Base-by-base conservation (phyloP, 495 filamentous ascomycete species). In the Oidiodendron maius region DNA sequence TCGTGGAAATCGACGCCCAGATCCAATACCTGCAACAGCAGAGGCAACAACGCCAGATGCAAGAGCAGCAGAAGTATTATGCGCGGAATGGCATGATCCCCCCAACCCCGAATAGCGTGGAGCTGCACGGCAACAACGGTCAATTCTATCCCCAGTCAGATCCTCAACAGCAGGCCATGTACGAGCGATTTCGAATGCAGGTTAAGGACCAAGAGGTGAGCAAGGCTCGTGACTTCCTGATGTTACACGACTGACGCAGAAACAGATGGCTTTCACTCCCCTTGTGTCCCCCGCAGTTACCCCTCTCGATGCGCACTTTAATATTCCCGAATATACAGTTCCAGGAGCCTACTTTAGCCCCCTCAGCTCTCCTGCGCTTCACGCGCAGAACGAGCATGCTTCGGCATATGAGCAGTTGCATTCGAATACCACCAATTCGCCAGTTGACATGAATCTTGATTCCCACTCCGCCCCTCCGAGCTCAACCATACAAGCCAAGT, bases 281-380 rank as follows among this genome's bases (percentile, higher is more conserved):
- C 79, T 98, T 23, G 87, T 95, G 6, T 96, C 93, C 26, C 93
- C 93, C 16, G 91, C 90, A 2, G 91, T 96, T 57, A 95, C 91
- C 9, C 91, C 93, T 22, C 75, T 93, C 39, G 91, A 96, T 53
- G 76, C 79, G 25, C 85, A 89, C 60, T 95, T 94, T 63, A 66
- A 80, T 20, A 79, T 90, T 36, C 79, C 82, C 10, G 87, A 90
- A 50, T 96, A 88, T 61, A 81, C 84, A 11, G 80, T 89, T 11
- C 85, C 86, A 9, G 82, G 85, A n/a, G 87, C 89, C 36, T 91
- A 93, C 63, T 95, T 97, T 60, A 96, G 89, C 55, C 93, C 93
- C 4, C 71, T 98, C 37, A 94, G 86, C 1, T 96, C 93, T 20
- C 93, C 93, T 0, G 91, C 91, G 3, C 74, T 96, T 25, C 82